Evolutionary conservation across 495 filamentous ascomycete species (phyloP), one percentile per base, ranked within the genome.

Genomic region (Penicillium samsonianum): DNA sequence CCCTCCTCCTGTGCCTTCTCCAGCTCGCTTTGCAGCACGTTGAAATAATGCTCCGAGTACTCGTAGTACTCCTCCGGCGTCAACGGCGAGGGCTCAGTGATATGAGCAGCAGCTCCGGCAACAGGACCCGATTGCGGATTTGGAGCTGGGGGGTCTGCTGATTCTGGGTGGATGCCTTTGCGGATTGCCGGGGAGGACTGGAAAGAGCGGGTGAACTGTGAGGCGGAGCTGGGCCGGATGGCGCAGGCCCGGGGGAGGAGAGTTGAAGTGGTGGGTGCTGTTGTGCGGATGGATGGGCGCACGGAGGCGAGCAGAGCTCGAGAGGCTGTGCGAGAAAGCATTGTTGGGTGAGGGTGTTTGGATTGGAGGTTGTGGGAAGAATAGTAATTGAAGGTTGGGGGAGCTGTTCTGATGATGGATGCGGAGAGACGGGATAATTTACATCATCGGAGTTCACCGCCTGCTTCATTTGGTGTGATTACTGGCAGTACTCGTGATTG

Each of bases 41-140:
- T 73, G 49, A 84, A 73, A 61, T 78, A 83, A 44, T 71, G 64
- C 59, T 84, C 78, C 17, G 80, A 72, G 61, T 78, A 72, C 35
- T 77, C 71, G 57, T 80, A 72, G 67, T 82, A 84, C 52, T 78
- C 49, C 47, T 62, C 60, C 23, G 73, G 61, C 1, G 70, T 68
- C 59, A 80, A 66, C 11, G 75, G 62, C 12, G 76, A 71, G 0
- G 77, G 73, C 50, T 79, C 76, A 8, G 64, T 69, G 55, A 78
- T 69, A 52, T 77, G 75, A 14, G 43, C 23, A 1, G 66, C 65
- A 17, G 67, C 65, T 28, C 70, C 73, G 35, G 72, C 73, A 22
- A 71, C 60, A 28, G 72, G 67, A 25, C 56, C 45, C 40, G 69
- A 55, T 35, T 80, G 62, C 2, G 75, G 68, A 20, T 74, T 67